Evolutionary conservation across 2,329 filamentous ascomycete genomes (phyloP).

Genomic region (Immersiporthe knoxdaviesiana): DNA sequence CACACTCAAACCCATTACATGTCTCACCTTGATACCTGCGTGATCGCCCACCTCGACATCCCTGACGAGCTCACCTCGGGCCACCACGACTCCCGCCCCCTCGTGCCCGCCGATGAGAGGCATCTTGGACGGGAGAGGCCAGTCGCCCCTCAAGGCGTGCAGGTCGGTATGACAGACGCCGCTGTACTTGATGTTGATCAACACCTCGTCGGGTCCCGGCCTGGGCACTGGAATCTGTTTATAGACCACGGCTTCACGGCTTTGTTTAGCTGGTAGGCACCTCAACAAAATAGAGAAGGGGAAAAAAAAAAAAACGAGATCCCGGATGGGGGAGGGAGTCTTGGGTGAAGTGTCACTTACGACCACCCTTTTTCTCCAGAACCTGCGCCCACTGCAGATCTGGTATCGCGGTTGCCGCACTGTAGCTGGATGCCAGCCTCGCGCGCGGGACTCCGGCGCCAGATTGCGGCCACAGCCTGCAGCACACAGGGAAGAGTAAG

Average conservation of each 20-base stretch:
- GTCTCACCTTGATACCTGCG: constrained; percentile 66
- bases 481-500: background rate
- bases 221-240: constrained; percentile 81
- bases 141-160: constrained; percentile 82
- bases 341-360: constrained; percentile 45
- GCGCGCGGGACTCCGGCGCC: background rate
- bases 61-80: constrained; percentile 73
- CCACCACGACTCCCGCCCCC: constrained; percentile 83
- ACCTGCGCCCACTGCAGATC: constrained; percentile 90
- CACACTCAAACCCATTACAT: no score
- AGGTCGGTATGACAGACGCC: constrained; percentile 75
- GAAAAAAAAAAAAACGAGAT: no score
- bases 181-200: constrained; percentile 88
- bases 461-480: background rate
- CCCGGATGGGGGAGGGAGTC: no score
- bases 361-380: constrained; percentile 76
- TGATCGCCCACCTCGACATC: constrained; percentile 63
- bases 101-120: constrained; percentile 83
- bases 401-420: constrained; percentile 59
- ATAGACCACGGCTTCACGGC: constrained; percentile 62
- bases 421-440: background rate
- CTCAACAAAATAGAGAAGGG: background rate
- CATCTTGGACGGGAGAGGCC: constrained; percentile 78
- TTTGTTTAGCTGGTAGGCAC: background rate
- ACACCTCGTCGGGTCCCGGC: constrained; percentile 86